Evolutionary conservation across 148 eudicot species (phyloP).

Genomic region (Euryodendron excelsum): DNA sequence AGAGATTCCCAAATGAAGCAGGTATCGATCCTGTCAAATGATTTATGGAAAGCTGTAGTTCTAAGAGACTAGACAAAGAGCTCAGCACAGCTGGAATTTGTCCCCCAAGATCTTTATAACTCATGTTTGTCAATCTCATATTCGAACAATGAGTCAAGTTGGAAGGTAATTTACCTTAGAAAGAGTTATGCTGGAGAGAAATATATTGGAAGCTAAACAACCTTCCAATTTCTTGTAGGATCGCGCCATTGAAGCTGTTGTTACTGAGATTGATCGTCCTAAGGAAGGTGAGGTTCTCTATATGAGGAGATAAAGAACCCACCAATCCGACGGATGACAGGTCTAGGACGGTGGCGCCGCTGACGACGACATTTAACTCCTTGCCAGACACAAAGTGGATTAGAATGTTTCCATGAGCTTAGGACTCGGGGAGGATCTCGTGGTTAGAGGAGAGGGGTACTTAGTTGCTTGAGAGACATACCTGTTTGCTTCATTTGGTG

Average conservation of each 20-base stretch:
- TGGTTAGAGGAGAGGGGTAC: too few species aligned
- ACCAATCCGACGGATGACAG: too few species aligned
- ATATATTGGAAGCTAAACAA: conserved; percentile 3
- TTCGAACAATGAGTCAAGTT: background rate
- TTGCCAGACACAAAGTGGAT: too few species aligned
- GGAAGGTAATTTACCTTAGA: conserved; percentile 11
- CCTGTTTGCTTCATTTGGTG: too few species aligned
- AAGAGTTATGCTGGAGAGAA: background rate
- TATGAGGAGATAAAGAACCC: too few species aligned
- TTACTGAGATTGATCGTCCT: background rate
- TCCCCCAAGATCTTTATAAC: background rate
- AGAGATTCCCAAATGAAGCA: background rate
- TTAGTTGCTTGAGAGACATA: too few species aligned
- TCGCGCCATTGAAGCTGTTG: conserved; percentile 2
- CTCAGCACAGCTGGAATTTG: background rate
- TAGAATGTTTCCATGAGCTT: too few species aligned
- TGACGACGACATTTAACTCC: too few species aligned
- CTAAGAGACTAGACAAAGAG: background rate
- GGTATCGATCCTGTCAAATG: conserved; percentile 1
- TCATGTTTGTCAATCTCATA: background rate
- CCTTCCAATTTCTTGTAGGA: conserved; percentile 8
- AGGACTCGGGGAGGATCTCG: too few species aligned
- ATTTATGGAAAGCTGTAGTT: background rate
- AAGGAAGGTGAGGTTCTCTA: conserved; percentile 21
- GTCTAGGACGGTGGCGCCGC: too few species aligned